These are phyloP conservation scores for Microthlaspi erraticum DNA, from an alignment of 345 rosid species.

Conservation along the genomic window DNA sequence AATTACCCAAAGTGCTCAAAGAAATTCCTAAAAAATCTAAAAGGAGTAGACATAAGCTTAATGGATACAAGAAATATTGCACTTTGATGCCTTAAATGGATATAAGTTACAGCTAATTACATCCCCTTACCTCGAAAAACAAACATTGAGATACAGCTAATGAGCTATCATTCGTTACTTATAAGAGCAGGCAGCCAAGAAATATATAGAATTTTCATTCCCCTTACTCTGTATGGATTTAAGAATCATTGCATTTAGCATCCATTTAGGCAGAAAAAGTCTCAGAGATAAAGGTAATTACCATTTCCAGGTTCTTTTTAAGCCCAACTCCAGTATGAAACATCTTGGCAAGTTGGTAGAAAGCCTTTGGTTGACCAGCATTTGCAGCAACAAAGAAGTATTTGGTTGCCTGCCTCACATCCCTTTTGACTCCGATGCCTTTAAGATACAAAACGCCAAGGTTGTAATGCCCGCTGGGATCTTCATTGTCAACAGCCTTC, in stretches of 20 bases:
- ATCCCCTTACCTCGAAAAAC: not conserved
- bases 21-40: not conserved
- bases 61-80: not conserved
- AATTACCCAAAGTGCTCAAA: conserved; percentile 15
- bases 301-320: conserved; percentile 76
- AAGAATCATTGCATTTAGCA: not conserved
- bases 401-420: conserved; percentile 77
- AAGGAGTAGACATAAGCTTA: conserved; percentile 1
- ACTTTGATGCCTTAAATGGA: not conserved
- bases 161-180: conserved; percentile 3
- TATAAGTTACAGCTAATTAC: not conserved
- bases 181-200: not conserved
- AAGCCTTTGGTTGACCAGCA: conserved; percentile 95
- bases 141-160: conserved; percentile 11
- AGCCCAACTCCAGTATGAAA: conserved; percentile 96
- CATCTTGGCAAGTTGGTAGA: conserved; percentile 98
- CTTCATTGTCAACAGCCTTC: conserved; percentile 81
- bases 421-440: conserved; percentile 90
- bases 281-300: conserved; percentile 38
- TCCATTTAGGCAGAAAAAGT: not conserved
- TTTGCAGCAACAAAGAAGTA: conserved; percentile 85
- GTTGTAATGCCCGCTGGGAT: conserved; percentile 92
- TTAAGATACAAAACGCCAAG: conserved; percentile 91
- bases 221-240: not conserved
- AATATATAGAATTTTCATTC: not conserved